Evolutionary conservation across 2,329 filamentous ascomycete species (phyloP), one percentile per base, ranked within the genome.

Genomic region (Nemania abortiva): DNA sequence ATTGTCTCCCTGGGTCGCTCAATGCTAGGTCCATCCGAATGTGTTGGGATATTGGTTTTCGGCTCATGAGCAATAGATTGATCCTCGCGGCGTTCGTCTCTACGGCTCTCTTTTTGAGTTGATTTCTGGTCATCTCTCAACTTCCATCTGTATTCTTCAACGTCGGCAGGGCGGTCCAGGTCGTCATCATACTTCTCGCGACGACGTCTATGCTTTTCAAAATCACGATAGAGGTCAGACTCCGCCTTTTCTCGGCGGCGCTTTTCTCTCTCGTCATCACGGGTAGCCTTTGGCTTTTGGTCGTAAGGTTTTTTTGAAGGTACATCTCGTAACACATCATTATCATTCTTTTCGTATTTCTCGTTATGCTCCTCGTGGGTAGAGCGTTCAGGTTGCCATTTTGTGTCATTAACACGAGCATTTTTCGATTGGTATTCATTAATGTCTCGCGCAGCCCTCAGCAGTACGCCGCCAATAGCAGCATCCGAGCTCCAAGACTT

Each of bases 381-480:
- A 13, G 69, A 59, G 42, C 70, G 73, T 63, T 74, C 73, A 10
- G 74, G 67, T 29, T 78, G 77, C 45, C 76, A 76, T 42, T 81
- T 79, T 45, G 77, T 77, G 56, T 79, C 79, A 24, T 80, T 79
- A 56, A 78, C 76, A 34, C 77, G 74, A 52, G 73, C 75, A 29
- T 73, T 72, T 24, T 79, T 77, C 42, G 78, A 70, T 63, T 74
- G 75, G 57, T 77, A 74, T 15, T 74, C 77, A 50, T 77, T 74
- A 45, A 75, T 74, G 42, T 68, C 75, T 56, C 75, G 77, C 13
- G 82, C 79, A 59, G 83, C 79, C 20, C 81, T 81, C 56, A 85
- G 80, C 22, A 82, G 81, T 60, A 84, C 85, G n/a, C 86, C 86
- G n/a, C 86, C 86, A 24, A 86, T 80, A 10, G 84, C 85, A 4